These are phyloP conservation scores for Mucor irregularis DNA, from an alignment of 371 early-diverging fungal genomes.

Conservation along the genomic window DNA sequence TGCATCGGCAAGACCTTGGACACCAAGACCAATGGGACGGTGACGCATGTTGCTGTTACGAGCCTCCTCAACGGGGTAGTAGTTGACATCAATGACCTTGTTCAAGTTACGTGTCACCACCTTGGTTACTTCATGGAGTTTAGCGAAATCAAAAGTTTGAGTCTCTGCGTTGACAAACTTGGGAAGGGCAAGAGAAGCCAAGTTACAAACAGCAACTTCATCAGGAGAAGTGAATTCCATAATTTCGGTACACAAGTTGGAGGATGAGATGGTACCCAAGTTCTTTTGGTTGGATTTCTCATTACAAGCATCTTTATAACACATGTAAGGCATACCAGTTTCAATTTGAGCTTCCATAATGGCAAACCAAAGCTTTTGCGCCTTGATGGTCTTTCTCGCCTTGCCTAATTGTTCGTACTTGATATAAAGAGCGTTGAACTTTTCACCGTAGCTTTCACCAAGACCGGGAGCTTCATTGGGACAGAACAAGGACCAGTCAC, in stretches of 20 bases:
- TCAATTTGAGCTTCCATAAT: conserved; percentile 98
- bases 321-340: conserved; percentile 99
- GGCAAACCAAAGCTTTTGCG: conserved; percentile 99
- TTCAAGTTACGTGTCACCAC: conserved; percentile 92
- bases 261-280: conserved; percentile 95
- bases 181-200: conserved; percentile 97
- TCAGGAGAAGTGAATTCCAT: conserved; percentile 96
- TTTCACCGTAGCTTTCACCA: conserved; percentile 92
- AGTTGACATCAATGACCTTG: conserved; percentile 97
- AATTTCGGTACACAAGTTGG: conserved; percentile 91
- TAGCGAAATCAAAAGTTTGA: conserved; percentile 68
- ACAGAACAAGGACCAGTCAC: conserved; percentile 97
- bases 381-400: conserved; percentile 88
- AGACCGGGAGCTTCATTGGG: conserved; percentile 96
- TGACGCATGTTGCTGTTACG: conserved; percentile 90
- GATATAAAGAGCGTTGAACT: conserved; percentile 92
- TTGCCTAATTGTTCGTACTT: conserved; percentile 88
- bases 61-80: conserved; percentile 96
- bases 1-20: conserved; percentile 99
- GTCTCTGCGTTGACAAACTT: conserved; percentile 78
- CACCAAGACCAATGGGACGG: conserved; percentile 98
- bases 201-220: conserved; percentile 99
- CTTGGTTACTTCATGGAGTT: conserved; percentile 74
- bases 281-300: conserved; percentile 97
- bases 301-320: conserved; percentile 97